phyloP scores from a whole-genome alignment of 1,139 yeast species.

The Yamadazyma dushanensis region DNA sequence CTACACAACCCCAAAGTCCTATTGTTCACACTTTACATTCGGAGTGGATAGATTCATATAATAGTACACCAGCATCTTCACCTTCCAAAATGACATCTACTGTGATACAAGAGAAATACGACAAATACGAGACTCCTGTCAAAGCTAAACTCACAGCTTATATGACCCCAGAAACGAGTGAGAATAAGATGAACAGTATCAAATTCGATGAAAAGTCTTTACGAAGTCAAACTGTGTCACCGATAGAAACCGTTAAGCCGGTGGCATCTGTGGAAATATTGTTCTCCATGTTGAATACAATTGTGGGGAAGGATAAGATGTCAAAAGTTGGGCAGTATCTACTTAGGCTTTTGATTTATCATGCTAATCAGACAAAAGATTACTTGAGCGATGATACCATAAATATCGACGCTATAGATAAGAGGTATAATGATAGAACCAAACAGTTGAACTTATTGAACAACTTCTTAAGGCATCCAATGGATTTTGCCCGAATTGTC shows the following conservation, averaged over 20 bases:
- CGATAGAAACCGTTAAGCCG: conserved; percentile 3
- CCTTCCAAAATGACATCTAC: conserved; percentile 21
- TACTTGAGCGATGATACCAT: conserved; percentile 35
- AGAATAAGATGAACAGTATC: conserved; percentile 15
- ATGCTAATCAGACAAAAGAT: conserved; percentile 43
- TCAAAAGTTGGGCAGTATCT: conserved; percentile 65
- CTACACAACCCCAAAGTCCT: conserved; percentile 18
- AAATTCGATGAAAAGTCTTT: conserved; percentile 13
- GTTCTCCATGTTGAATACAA: conserved; percentile 50
- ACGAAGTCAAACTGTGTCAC: conserved; percentile 11
- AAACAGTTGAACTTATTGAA: conserved; percentile 35
- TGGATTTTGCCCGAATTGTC: conserved; percentile 38
- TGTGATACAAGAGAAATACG: conserved; percentile 15
- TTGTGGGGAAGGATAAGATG: conserved; percentile 69
- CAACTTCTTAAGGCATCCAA: conserved; percentile 44
- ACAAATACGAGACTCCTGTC: conserved; percentile 22
- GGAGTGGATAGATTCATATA: conserved; percentile 40
- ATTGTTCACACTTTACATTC: conserved; percentile 27
- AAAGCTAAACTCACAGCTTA: conserved; percentile 18
- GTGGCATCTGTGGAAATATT: conserved; percentile 41
- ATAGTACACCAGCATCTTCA: conserved; percentile 24
- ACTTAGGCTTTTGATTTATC: conserved; percentile 52
- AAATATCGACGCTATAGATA: conserved; percentile 31
- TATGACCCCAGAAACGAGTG: conserved; percentile 25
- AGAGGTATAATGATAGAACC: conserved; percentile 33